Evolutionary conservation across 495 filamentous ascomycete genomes (phyloP), one percentile per base, ranked within the genome.

Genomic region (Lepraria neglecta): DNA sequence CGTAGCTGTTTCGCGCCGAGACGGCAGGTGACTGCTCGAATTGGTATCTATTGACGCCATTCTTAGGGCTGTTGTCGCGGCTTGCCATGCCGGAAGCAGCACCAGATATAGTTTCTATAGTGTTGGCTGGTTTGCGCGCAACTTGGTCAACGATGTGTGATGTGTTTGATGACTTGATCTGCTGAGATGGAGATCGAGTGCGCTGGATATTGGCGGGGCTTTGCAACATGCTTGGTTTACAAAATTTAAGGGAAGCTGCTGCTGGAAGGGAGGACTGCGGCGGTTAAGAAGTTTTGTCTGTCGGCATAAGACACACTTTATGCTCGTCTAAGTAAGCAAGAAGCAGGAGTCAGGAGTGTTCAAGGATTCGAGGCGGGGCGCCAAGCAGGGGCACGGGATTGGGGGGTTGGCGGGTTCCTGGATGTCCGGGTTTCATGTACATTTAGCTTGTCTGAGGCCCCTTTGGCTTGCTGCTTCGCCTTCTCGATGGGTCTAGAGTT

Each of bases 21-120:
- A 60, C 21, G 40, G 14, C 30, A 30, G 64, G 60, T 7, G 59
- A 48, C 53, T 62, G 19, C n/a, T 65, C 63, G 47, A 65, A 64
- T 1, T 59, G 47, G 58, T 60, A 64, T 19, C 55, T 35, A 28
- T 9, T 12, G 14, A 56, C 38, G 33, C 42, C 55, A 44, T 44
- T 57, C 24, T 42, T 44, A n/a, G 55, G 30, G 27, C 24, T n/a
- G 14, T 24, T 5, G 55, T 27, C n/a, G 12, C 15, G 5, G 40
- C 24, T 45, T 27, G 55, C 11, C 24, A 24, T 40, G 56, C 15
- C 24, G 42, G 3, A 40, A 42, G 24, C 5, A 31, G 46, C 31
- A 35, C 19, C 21, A 38, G 35, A 2, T 38, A 12, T 11, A 38
- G 6, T 38, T 38, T 38, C 35, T 10, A 38, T 6, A 38, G 4